Base-by-base conservation (phyloP, 495 filamentous ascomycete species). In the Barbatosphaeria neglecta region DNA sequence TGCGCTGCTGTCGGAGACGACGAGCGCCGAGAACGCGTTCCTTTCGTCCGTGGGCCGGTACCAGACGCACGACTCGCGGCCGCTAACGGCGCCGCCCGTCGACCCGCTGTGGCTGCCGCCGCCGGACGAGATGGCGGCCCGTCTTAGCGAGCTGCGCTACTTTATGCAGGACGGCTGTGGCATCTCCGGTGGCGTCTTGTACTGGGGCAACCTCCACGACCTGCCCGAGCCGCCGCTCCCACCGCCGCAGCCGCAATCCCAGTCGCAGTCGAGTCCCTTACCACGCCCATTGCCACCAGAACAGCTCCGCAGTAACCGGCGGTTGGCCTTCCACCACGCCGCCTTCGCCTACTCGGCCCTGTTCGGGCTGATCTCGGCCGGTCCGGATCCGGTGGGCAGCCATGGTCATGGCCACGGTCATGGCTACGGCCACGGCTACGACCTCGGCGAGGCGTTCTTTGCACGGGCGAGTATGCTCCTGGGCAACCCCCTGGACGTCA, bases 51-150 rank as follows among this genome's bases (percentile, higher is more conserved):
- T 58, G 5, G 67, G 67, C 22, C 52, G 51, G 10, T 69, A 67
- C 41, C 64, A 70, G 44, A 68, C 67, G 4, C 54, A 51, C 40
- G 66, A 70, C 45, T 69, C 67, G 1, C 54, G 57, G 7, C 64
- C 64, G n/a, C 48, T 70, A 31, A 19, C 45, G 22, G 37, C 55
- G 1, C 55, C 58, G 1, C 16, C 45, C 18, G 39, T 58, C 15
- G 48, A 64, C 37, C 56, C 58, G 9, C 38, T 52, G 16, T 43
- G 42, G 18, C 44, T 66, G 3, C 66, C 64, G 3, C 41, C 55
- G 0, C 41, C 25, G 1, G 28, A 48, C 4, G 58, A 68, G 5
- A 59, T 60, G 13, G 37, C 47, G 4, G 35, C 38, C 17, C 49
- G 61, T 45, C 40, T 69, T 20, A 35, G 37, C 9, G 43, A 53